A percentile compares a stretch with the other conserved stretches of the same genome.
Evolutionary conservation across 768 basidiomycete species (phyloP).

Genomic region (Candolleomyces efflorescens): DNA sequence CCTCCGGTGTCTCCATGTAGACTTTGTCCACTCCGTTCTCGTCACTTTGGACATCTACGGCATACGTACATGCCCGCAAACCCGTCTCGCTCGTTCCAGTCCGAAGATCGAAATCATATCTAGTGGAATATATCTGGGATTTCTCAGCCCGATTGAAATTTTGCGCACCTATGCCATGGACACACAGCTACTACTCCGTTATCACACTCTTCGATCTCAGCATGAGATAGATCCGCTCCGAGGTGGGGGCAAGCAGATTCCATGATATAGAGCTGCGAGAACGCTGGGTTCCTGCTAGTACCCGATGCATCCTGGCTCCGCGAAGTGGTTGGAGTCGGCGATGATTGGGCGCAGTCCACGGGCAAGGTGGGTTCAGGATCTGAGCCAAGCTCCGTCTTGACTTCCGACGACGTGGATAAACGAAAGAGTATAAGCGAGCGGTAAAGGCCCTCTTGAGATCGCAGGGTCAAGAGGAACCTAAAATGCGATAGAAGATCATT

Average conservation of each 20-base stretch:
- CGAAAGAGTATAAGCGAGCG: constrained; percentile 65
- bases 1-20: constrained; percentile 56
- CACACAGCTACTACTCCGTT: constrained; percentile 60
- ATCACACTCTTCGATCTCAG: constrained; percentile 71
- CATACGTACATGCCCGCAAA: constrained; percentile 63
- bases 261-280: constrained; percentile 67
- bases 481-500: constrained; percentile 47
- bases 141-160: no score
- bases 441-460: constrained; percentile 55
- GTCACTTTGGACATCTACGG: constrained; percentile 45
- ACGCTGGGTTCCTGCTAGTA: constrained; percentile 11
- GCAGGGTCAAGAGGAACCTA: constrained; percentile 55
- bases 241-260: constrained; percentile 79
- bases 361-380: neutral
- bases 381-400: constrained; percentile 3
- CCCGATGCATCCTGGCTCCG: no score
- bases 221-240: constrained; percentile 76
- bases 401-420: constrained; percentile 33
- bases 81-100: constrained; percentile 72
- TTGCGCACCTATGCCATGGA: constrained; percentile 67
- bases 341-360: constrained; percentile 1
- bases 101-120: constrained; percentile 70
- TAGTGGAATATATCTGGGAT: constrained; percentile 19
- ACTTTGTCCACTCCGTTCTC: constrained; percentile 41
- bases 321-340: neutral